phyloP scores from a whole-genome alignment of 208 protist genomes.

The Leishmania turanica region DNA sequence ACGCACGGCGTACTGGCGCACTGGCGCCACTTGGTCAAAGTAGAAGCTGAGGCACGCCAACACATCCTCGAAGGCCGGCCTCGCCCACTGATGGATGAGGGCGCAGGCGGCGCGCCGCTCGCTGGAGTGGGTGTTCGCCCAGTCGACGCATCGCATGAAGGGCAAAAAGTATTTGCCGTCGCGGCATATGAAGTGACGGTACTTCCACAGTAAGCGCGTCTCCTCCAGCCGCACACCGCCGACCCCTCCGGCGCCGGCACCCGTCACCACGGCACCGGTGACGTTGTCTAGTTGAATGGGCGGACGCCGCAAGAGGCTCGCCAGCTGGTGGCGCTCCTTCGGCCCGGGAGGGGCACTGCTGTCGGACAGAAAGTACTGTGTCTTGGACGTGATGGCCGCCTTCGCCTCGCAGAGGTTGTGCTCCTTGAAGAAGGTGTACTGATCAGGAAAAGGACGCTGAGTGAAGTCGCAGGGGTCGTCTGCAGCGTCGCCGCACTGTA shows the following conservation, averaged over 20 bases:
- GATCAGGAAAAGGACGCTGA: conserved; percentile 36
- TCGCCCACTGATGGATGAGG: conserved; percentile 69
- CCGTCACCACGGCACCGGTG: conserved; percentile 9
- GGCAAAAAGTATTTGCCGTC: conserved; percentile 86
- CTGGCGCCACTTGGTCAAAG: conserved; percentile 55
- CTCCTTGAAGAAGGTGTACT: conserved; percentile 45
- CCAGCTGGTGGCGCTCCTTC: conserved; percentile 67
- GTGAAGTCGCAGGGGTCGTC: conserved; percentile 5
- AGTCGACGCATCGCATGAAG: conserved; percentile 94
- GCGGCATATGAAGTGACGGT: conserved; percentile 80
- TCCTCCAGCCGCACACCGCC: conserved; percentile 75
- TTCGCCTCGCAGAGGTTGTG: conserved; percentile 75
- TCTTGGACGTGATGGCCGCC: conserved; percentile 59
- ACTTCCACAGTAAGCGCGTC: conserved; percentile 92
- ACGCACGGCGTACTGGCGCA: conserved; percentile 75
- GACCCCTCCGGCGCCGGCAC: not conserved
- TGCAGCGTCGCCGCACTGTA: not conserved
- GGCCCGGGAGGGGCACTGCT: conserved; percentile 56
- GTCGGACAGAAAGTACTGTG: conserved; percentile 58
- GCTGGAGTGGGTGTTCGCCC: conserved; percentile 57
- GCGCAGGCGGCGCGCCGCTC: conserved; percentile 74
- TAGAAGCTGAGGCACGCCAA: conserved; percentile 77
- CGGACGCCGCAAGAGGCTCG: conserved; percentile 50
- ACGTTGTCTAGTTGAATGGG: conserved; percentile 61
- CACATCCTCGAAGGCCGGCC: conserved; percentile 61